phyloP scores from a whole-genome alignment of 805 yeast genomes.

The Sugiyamaella floridensis region DNA sequence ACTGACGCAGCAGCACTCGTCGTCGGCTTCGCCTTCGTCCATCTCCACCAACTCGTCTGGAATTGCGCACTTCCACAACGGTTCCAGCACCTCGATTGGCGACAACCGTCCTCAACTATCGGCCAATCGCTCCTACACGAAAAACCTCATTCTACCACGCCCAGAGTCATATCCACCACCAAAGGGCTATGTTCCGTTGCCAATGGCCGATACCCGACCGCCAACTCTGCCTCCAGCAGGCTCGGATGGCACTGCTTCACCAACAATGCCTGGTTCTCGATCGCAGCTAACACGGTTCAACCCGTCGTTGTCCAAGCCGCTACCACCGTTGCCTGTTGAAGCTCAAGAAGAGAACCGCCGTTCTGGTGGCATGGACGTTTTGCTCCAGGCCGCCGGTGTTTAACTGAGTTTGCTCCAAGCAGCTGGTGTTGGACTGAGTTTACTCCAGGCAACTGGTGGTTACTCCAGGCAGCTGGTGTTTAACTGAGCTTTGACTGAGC shows the following conservation, averaged over 20 bases:
- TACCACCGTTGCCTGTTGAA: slow-evolving; percentile 24
- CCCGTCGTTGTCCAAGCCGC: slow-evolving; percentile 18
- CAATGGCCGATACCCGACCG: slow-evolving; percentile 24
- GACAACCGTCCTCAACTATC: slow-evolving; percentile 21
- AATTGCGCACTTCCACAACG: neutral
- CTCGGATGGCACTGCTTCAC: slow-evolving; percentile 9
- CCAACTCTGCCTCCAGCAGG: slow-evolving; percentile 20
- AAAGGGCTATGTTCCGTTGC: slow-evolving; percentile 16
- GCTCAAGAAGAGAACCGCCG: slow-evolving; percentile 13
- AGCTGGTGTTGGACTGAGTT: no score
- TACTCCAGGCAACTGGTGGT: no score
- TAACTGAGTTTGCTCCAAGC: neutral
- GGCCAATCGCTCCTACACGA: slow-evolving; percentile 24
- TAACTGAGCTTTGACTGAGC: no score
- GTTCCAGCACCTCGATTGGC: neutral
- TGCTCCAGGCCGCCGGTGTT: slow-evolving; percentile 27
- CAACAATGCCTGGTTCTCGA: slow-evolving; percentile 3
- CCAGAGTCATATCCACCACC: slow-evolving; percentile 26
- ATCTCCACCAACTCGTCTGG: neutral
- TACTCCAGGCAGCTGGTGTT: no score
- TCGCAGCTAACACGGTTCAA: slow-evolving; percentile 2
- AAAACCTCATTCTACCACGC: slow-evolving; percentile 25
- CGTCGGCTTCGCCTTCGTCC: slow-evolving; percentile 7
- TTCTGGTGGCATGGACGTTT: slow-evolving; percentile 24
- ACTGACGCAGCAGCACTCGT: slow-evolving; percentile 1